Evolutionary conservation across 768 basidiomycete genomes (phyloP).

Genomic region (Kwoniella dendrophila): DNA sequence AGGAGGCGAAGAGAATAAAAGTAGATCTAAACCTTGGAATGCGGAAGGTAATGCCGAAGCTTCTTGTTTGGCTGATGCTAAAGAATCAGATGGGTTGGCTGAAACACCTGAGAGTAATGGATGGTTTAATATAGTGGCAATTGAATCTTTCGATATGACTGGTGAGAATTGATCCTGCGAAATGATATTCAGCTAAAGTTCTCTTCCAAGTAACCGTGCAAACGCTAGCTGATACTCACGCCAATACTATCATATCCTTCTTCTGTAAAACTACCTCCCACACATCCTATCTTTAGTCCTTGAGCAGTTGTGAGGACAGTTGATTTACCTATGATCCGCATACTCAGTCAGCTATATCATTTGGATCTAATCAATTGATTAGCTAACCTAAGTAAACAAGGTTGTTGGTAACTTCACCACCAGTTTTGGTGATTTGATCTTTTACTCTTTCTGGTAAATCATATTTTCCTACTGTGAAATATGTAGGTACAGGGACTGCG

Average conservation of each 20-base stretch:
- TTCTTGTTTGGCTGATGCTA: conserved; percentile 69
- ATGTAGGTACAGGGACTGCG: conserved; percentile 82
- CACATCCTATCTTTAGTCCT: conserved; percentile 77
- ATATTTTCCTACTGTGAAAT: conserved; percentile 84
- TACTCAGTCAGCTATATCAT: conserved; percentile 3
- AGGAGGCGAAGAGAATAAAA: conserved; percentile 72
- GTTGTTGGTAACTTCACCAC: conserved; percentile 78
- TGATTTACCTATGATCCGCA: conserved; percentile 67
- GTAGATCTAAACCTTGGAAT: conserved; percentile 62
- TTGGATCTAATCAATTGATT: not conserved
- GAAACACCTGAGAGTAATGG: conserved; percentile 22
- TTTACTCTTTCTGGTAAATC: conserved; percentile 73
- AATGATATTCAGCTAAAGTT: not conserved
- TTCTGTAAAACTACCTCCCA: conserved; percentile 75
- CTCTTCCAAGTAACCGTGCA: not conserved
- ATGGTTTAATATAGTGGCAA: conserved; percentile 56
- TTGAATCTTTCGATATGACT: conserved; percentile 26
- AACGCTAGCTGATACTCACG: conserved; percentile 46
- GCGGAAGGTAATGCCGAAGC: conserved; percentile 70
- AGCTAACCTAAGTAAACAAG: conserved; percentile 81
- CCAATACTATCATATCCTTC: conserved; percentile 52
- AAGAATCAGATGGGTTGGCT: conserved; percentile 57
- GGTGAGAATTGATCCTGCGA: conserved; percentile 35
- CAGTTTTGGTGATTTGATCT: conserved; percentile 72
- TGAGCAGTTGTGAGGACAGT: conserved; percentile 75